Base-by-base conservation (phyloP, 2,329 filamentous ascomycete species). In the Sporothrix globosa region DNA sequence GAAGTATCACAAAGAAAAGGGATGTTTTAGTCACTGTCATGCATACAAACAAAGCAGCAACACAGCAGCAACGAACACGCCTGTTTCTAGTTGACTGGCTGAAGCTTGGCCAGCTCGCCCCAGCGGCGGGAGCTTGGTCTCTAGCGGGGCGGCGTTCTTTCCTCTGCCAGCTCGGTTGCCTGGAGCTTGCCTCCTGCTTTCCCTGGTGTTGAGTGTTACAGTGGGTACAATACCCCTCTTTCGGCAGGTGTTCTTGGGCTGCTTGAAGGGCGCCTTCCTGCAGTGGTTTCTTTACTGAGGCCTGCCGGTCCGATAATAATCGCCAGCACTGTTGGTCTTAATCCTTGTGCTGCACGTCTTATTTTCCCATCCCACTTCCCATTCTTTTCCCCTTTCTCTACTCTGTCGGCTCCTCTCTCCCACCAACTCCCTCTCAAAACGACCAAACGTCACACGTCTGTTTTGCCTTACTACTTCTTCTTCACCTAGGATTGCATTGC, bases 341-440 rank as follows among this genome's bases (percentile, higher is more conserved):
- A 54, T 54, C 65, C 65, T 54, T 68, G 52, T 24, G 30, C 61
- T 67, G 50, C 68, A 46, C 48, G 30, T 60, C 34, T 66, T 46
- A 63, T 67, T 61, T 61, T 58, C 30, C 71, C 69, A 69, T 73
- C 69, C 69, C 71, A 68, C 69, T 68, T 73, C 39, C 60, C 44
- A n/a, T 61, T 61, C 56, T 30, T 54, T 24, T 41, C 41, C 46
- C 67, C 41, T 39, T 56, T 34, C 44, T 34, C 24, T 50, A 50
- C 24, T 21, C 44, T 34, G 27, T 24, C 24, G 44, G 48, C 48
- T 39, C 50, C 61, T 41, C 53, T 39, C 44, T n/a, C 24, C n/a
- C 52, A 65, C 21, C 17, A 44, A 21, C 30, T 24, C 65, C 60
- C 41, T n/a, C 44, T 50, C 67, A 69, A 69, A 71, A 61, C 69